Evolutionary conservation across 768 basidiomycete species (phyloP).

Genomic region (Leccinum fibrillosum): DNA sequence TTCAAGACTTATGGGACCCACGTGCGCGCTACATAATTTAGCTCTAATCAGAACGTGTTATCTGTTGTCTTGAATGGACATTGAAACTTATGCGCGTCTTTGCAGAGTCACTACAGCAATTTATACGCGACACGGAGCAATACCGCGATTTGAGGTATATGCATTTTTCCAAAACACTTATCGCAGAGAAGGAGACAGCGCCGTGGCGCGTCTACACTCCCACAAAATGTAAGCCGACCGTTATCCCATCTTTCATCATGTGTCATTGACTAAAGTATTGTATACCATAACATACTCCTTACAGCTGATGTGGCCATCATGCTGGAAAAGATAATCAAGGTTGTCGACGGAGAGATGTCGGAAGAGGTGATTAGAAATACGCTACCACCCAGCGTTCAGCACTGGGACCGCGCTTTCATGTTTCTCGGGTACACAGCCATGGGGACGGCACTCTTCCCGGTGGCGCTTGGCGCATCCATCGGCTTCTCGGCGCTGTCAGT

Average conservation of each 20-base stretch:
- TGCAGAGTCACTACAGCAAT: background rate
- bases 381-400: conserved; percentile 15
- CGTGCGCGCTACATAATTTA: conserved; percentile 20
- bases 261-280: background rate
- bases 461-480: conserved; percentile 15
- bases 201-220: background rate
- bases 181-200: background rate
- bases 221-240: background rate
- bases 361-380: conserved; percentile 16
- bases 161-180: background rate
- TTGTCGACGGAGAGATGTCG: conserved; percentile 12
- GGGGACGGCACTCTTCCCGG: conserved; percentile 6
- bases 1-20: conserved; percentile 23
- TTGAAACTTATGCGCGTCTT: background rate
- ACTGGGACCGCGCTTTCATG: conserved; percentile 8
- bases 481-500: background rate
- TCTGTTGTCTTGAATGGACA: background rate
- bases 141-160: background rate
- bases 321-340: conserved; percentile 17
- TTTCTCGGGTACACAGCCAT: background rate
- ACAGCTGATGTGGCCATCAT: conserved; percentile 14
- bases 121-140: background rate
- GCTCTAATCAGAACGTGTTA: conserved; percentile 13
- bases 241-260: background rate
- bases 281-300: background rate